These are phyloP conservation scores for Mycosphaerelloides madeirae DNA, from an alignment of 2,329 filamentous ascomycete genomes.

Conservation along the genomic window DNA sequence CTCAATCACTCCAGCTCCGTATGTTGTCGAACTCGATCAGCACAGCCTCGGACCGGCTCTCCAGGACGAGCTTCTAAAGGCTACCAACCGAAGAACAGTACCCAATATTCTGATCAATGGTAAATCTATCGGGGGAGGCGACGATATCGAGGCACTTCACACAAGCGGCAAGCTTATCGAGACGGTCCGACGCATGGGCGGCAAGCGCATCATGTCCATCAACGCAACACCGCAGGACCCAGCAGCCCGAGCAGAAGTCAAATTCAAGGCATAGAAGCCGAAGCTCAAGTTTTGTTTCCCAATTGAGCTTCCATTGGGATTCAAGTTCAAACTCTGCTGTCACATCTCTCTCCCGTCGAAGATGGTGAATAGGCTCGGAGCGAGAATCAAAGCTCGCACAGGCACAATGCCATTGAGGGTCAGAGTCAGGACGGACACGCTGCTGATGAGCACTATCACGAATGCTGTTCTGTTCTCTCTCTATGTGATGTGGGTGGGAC, in stretches of 20 bases:
- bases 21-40: constrained; percentile 84
- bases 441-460: too few species aligned
- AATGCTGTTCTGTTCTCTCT: too few species aligned
- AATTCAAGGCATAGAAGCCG: constrained; percentile 16
- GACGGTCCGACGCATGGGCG: constrained; percentile 69
- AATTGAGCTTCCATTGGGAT: too few species aligned
- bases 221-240: constrained; percentile 6
- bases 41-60: constrained; percentile 67
- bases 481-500: too few species aligned
- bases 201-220: constrained; percentile 53
- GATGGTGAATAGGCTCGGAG: too few species aligned
- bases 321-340: too few species aligned
- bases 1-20: constrained; percentile 72
- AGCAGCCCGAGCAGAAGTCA: constrained; percentile 15
- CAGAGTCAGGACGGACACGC: too few species aligned
- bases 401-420: too few species aligned
- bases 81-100: constrained; percentile 78
- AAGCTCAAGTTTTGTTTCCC: not conserved
- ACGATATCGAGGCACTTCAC: constrained; percentile 70
- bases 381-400: too few species aligned
- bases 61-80: constrained; percentile 65
- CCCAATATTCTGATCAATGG: constrained; percentile 89
- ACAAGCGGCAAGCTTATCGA: constrained; percentile 59
- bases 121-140: constrained; percentile 82
- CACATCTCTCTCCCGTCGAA: too few species aligned